These are phyloP conservation scores for Euryodendron excelsum DNA, from an alignment of 148 eudicot species.

Conservation along the genomic window DNA sequence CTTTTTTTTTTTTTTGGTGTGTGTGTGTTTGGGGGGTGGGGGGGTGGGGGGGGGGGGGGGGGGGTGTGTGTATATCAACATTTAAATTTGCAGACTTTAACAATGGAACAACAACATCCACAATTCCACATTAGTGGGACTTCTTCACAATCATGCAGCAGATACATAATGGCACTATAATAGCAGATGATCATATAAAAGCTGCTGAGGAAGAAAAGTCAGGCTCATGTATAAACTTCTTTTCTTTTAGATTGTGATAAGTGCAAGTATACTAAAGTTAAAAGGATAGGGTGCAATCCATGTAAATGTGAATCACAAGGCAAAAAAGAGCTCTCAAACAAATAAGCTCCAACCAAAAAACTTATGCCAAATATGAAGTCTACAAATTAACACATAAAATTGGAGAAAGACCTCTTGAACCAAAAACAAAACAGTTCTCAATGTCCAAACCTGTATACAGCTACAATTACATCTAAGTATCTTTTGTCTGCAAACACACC, in stretches of 20 bases:
- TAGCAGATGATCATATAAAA: not conserved
- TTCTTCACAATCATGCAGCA: not conserved
- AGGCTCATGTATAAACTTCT: not conserved
- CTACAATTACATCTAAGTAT: not conserved
- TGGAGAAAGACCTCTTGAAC: not conserved
- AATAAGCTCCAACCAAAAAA: not conserved
- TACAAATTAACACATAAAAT: not conserved
- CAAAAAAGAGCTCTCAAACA: not conserved
- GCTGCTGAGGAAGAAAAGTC: not conserved
- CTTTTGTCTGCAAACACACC: not conserved
- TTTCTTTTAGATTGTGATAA: too few relatives aligned
- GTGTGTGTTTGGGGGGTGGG: too few relatives aligned
- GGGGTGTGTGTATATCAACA: too few relatives aligned
- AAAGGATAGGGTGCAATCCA: too few relatives aligned
- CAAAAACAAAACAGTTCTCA: too few relatives aligned
- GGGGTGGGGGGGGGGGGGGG: too few relatives aligned
- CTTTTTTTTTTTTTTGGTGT: too few relatives aligned
- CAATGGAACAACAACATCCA: not conserved
- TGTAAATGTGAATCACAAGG: too few relatives aligned
- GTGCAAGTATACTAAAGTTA: too few relatives aligned
- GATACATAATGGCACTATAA: not conserved
- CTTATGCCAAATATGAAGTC: not conserved
- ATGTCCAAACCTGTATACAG: too few relatives aligned
- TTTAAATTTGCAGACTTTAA: too few relatives aligned
- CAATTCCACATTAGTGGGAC: not conserved